phyloP scores from a whole-genome alignment of 2,329 filamentous ascomycete species.

The Xylaria hypoxylon region DNA sequence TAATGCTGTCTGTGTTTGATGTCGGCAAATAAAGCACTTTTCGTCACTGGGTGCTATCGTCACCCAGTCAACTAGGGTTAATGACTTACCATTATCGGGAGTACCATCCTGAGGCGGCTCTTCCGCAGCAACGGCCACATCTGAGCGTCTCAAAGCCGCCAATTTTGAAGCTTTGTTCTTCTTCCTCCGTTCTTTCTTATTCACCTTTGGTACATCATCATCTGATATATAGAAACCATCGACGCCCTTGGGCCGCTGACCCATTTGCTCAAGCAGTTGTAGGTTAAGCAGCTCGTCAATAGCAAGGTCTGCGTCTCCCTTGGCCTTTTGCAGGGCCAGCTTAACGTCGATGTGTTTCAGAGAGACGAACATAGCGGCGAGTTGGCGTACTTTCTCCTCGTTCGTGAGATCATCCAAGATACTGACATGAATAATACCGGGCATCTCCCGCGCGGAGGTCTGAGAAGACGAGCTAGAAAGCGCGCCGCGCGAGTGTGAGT shows the following conservation, averaged over 20 bases:
- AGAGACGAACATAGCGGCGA: slow-evolving; percentile 78
- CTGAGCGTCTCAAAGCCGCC: slow-evolving; percentile 25
- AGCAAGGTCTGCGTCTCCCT: slow-evolving; percentile 74
- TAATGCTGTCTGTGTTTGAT: slow-evolving; percentile 53
- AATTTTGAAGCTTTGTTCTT: slow-evolving; percentile 42
- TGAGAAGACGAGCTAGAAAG: slow-evolving; percentile 44
- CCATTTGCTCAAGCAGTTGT: slow-evolving; percentile 78
- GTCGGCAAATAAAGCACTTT: slow-evolving; percentile 31
- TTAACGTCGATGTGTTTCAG: slow-evolving; percentile 74
- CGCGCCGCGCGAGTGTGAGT: slow-evolving; percentile 39
- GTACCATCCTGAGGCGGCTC: slow-evolving; percentile 27
- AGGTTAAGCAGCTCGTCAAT: slow-evolving; percentile 86
- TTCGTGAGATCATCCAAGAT: slow-evolving; percentile 59
- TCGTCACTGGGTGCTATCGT: not conserved
- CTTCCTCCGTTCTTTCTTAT: slow-evolving; percentile 55
- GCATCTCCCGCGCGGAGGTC: slow-evolving; percentile 42
- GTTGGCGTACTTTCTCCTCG: slow-evolving; percentile 70
- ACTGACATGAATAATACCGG: slow-evolving; percentile 45
- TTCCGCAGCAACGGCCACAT: slow-evolving; percentile 26
- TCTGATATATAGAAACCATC: slow-evolving; percentile 79
- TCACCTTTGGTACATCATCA: slow-evolving; percentile 54
- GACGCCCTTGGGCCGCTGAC: slow-evolving; percentile 76
- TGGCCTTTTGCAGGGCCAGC: slow-evolving; percentile 74
- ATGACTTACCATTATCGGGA: slow-evolving; percentile 42
- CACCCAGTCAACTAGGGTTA: not conserved